Conservation (phyloP, 2,329 filamentous ascomycete species). For the Cytospora schulzeri region DNA sequence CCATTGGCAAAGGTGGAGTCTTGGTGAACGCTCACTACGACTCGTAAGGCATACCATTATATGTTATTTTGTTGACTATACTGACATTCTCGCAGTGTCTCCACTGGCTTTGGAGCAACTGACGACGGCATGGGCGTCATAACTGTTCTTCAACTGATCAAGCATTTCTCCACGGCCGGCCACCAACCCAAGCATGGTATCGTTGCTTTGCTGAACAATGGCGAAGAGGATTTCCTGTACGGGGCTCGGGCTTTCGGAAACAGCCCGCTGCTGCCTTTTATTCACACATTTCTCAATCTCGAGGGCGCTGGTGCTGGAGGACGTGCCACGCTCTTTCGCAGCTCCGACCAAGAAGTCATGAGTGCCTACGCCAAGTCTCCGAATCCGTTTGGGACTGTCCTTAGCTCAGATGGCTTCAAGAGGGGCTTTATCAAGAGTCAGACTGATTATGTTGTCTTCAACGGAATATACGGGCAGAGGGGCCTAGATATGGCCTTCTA, state of each 20-base stretch:
- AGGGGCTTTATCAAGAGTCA: slow-evolving; percentile 76
- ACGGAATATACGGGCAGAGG: slow-evolving; percentile 74
- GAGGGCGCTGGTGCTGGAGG: slow-evolving; percentile 94
- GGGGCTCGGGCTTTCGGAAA: slow-evolving; percentile 84
- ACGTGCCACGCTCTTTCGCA: slow-evolving; percentile 82
- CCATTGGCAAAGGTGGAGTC: slow-evolving; percentile 70
- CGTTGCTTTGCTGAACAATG: slow-evolving; percentile 88
- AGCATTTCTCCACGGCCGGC: slow-evolving; percentile 75
- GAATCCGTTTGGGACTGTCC: slow-evolving; percentile 81
- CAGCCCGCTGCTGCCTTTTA: slow-evolving; percentile 77
- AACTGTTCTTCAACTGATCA: slow-evolving; percentile 81
- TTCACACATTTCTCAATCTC: slow-evolving; percentile 89
- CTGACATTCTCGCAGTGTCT: slow-evolving; percentile 52
- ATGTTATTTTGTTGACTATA: background rate
- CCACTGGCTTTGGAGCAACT: slow-evolving; percentile 88
- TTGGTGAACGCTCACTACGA: slow-evolving; percentile 96
- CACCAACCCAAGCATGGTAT: slow-evolving; percentile 79
- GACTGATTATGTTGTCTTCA: slow-evolving; percentile 88
- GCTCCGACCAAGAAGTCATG: slow-evolving; percentile 84
- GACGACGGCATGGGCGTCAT: slow-evolving; percentile 92
- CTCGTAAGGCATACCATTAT: slow-evolving; percentile 46
- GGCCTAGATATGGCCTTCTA: slow-evolving; percentile 93
- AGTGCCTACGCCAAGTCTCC: slow-evolving; percentile 71
- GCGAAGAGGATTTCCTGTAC: slow-evolving; percentile 89
- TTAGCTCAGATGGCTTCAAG: slow-evolving; percentile 83